phyloP scores from a whole-genome alignment of 495 filamentous ascomycete genomes.

The Penicillium angulare region DNA sequence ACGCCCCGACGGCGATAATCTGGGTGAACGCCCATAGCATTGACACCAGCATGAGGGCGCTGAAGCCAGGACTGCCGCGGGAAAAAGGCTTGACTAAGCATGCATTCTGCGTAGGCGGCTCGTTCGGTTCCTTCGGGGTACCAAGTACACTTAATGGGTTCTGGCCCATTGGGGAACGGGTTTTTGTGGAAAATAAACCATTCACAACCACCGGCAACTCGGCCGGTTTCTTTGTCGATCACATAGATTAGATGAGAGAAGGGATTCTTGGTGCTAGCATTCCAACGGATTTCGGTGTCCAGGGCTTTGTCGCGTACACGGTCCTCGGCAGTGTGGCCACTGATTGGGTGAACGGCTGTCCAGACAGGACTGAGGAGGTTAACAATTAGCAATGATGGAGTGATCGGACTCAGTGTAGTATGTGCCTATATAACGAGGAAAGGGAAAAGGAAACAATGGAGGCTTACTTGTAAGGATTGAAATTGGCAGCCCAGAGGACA shows the following conservation, averaged over 20 bases:
- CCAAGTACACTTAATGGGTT: conserved; percentile 11
- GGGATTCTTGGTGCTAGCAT: conserved; percentile 6
- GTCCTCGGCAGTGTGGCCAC: conserved; percentile 9
- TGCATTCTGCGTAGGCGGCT: conserved; percentile 4
- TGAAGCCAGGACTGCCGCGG: conserved; percentile 13
- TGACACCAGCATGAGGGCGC: conserved; percentile 25
- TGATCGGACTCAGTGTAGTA: too few species aligned
- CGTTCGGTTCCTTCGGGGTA: conserved; percentile 12
- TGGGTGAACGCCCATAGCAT: conserved; percentile 33
- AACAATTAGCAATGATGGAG: not conserved
- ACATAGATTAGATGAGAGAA: conserved; percentile 15
- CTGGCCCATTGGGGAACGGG: conserved; percentile 14
- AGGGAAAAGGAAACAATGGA: not conserved
- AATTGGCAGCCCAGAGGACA: conserved; percentile 12
- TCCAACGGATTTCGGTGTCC: conserved; percentile 13
- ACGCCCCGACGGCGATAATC: conserved; percentile 32
- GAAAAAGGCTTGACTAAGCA: conserved; percentile 11
- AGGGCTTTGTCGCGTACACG: conserved; percentile 6
- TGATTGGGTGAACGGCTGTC: conserved; percentile 8
- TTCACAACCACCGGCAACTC: conserved; percentile 32
- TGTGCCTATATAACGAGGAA: too few species aligned
- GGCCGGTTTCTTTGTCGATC: conserved; percentile 11
- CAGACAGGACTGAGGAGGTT: conserved; percentile 7
- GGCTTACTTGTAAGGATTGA: conserved; percentile 12
- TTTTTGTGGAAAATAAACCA: conserved; percentile 30